Evolutionary conservation across 495 filamentous ascomycete species (phyloP), one percentile per base, ranked within the genome.

Genomic region (Penicillium cinerascens): DNA sequence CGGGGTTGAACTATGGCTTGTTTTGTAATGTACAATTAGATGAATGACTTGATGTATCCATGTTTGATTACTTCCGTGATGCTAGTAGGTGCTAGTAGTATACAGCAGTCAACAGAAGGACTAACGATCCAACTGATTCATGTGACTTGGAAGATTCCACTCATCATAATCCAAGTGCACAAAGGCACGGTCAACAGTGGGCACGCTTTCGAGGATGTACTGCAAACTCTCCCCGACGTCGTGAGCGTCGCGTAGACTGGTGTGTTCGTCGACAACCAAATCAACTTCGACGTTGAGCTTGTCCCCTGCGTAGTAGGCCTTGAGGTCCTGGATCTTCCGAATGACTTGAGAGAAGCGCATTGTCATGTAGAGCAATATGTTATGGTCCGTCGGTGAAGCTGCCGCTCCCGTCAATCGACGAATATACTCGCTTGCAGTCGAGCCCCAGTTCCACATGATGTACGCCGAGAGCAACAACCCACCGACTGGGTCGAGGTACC

Each of bases 321-420:
- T 84, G 16, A 96, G 65, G 20, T 89, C 87, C 61, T 95, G 91
- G 36, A 97, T 93, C 59, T 91, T 87, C 58, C 84, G 84, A 52
- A 97, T 92, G 4, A 87, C 86, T 44, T 87, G 89, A 18, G 91
- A 92, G 61, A 97, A 97, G 2, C 92, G 83, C 91, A 97, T 96
- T 1, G 90, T 92, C 52, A 95, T 78, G 70, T 97, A 97, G 0
- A 97, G 76, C 7, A 97, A 72, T 17, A 96, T 81, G 60, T 92
- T 96, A 33, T 90, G 80, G 58, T 96, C 87, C 46, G 87, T 86
- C 0, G 88, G 82, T 0, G 84, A 82, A 22, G 90, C 89, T 0
- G 90, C 87, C 27, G 86, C 88, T 3, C 92, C 92, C 0, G 87
- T 87, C 15, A 97, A 78, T 45, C 93, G 87, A 47, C 81, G 78